Base-by-base conservation (phyloP, 495 filamentous ascomycete genomes). In the Aspergillus sclerotiicarbonarius region DNA sequence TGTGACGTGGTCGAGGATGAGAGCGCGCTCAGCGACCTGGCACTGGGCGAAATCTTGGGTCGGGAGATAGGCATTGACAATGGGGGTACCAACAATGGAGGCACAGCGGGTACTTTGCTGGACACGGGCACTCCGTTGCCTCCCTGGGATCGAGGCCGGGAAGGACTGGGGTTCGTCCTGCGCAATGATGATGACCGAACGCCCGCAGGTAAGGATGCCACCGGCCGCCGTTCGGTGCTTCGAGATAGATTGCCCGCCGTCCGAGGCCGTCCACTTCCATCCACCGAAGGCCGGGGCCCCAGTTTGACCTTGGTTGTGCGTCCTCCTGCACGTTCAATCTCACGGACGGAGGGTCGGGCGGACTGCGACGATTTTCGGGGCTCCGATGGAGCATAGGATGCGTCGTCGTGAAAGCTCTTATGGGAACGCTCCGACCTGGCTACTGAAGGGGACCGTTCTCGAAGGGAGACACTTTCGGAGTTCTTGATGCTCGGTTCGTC, bases 221-320 rank as follows among this genome's bases (percentile, higher is more conserved):
- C 82, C 13, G 88, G 90, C 21, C 89, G 82, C 61, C 86, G 82
- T 39, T 86, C 82, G 41, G 70, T 47, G 57, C 62, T 66, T 32
- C 72, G 68, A 48, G 71, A 70, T 66, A 60, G 43, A 62, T 74
- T 74, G 57, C 75, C 73, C 56, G 87, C 78, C 10, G 86, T 87
- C 48, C 86, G 80, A 41, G 87, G 84, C 39, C 89, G 81, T 45
- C 85, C 84, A 56, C 70, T 80, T 29, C 78, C 75, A 60, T 95
- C 91, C 21, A 87, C 74, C 4, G 88, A 90, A 51, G 90, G 91
- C 50, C 92, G 82, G 18, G 92, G 92, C 8, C 88, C 92, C 29
- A 93, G 81, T 66, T 91, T 95, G 55, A 94, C 85, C 59, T 91
- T 93, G 39, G 82, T 85, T 54, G 85, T 87, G 21, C 46, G 74